Base-by-base conservation (phyloP, 345 rosid species). In the Tarenaya hassleriana region DNA sequence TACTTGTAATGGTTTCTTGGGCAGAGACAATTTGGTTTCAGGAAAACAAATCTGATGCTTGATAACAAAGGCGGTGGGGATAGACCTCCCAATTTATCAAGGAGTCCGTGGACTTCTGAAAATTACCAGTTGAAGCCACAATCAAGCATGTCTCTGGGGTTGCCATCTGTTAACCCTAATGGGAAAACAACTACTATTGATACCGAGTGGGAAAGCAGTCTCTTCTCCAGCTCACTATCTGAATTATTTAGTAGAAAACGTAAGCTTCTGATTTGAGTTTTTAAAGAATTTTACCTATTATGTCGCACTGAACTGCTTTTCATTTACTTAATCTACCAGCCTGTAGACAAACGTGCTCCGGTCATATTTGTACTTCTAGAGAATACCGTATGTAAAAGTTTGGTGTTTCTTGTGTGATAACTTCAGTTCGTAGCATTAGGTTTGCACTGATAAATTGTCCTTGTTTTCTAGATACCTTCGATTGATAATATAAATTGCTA, bases 141-240 rank as follows among this genome's bases (percentile, higher is more conserved):
- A 72, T 62, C 79, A 53, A 75, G 69, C 66, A 60, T 68, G 43
- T 50, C 60, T 52, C 56, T 41, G 57, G 70, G 52, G 62, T 68
- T 63, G 16, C 49, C 70, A 14, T 52, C 72, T 49, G 62, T 10
- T 69, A 65, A 58, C 63, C 27, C 59, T 17, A 69, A 63, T 55
- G 69, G 63, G 56, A 72, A 70, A 48, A 75, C 44, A 56, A 47
- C 61, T 46, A 50, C 61, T 32, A 75, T 55, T 62, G 78, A 74
- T 50, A 67, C 65, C 45, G 77, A 76, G 73, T 69, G 76, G 64
- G 95, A 84, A 73, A 87, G 84, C 73, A 81, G 96, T 68, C 79
- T 91, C 50, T 91, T 91, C 71, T 91, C 98, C 24, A 83, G 95
- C 75, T 87, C 98, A 9, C 48, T 91, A 58, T 87, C 96, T 15